Evolutionary conservation across 768 basidiomycete genomes (phyloP).

Genomic region (Russula vinacea): DNA sequence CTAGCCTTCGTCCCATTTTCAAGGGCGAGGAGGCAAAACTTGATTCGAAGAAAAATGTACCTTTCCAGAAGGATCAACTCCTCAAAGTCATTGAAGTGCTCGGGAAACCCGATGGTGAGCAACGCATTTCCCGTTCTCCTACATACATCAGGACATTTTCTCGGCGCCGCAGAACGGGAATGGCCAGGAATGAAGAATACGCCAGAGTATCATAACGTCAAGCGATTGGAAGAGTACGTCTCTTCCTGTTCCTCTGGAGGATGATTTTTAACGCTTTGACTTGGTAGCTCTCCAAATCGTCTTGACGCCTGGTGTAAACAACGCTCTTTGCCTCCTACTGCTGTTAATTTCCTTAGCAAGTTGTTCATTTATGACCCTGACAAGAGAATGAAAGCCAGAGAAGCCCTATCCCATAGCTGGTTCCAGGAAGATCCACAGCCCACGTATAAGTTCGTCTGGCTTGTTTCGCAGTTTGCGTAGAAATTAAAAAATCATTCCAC

Average conservation of each 20-base stretch:
- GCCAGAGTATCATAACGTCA: conserved; percentile 85
- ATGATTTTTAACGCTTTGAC: neutral
- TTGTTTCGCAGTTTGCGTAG: neutral
- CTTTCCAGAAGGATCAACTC: conserved; percentile 94
- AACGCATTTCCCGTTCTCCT: conserved; percentile 7
- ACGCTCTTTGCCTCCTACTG: conserved; percentile 57
- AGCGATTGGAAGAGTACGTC: conserved; percentile 67
- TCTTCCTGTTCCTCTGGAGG: neutral
- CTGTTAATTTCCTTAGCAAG: conserved; percentile 79
- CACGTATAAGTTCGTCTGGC: conserved; percentile 61
- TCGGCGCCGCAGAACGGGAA: conserved; percentile 57
- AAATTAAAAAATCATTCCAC: neutral
- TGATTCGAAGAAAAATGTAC: conserved; percentile 95
- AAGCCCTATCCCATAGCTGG: conserved; percentile 84
- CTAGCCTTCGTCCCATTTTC: conserved; percentile 93
- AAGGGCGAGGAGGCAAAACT: conserved; percentile 99
- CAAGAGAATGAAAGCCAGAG: conserved; percentile 74
- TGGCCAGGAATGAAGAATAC: conserved; percentile 86
- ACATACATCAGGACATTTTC: neutral
- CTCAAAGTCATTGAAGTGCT: conserved; percentile 94
- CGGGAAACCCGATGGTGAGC: conserved; percentile 80
- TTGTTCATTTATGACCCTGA: conserved; percentile 92
- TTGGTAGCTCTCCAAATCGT: conserved; percentile 52
- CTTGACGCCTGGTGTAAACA: conserved; percentile 72
- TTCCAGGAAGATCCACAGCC: conserved; percentile 89